Evolutionary conservation across 768 basidiomycete genomes (phyloP).

Genomic region (Dictyophora rubrovolvata): DNA sequence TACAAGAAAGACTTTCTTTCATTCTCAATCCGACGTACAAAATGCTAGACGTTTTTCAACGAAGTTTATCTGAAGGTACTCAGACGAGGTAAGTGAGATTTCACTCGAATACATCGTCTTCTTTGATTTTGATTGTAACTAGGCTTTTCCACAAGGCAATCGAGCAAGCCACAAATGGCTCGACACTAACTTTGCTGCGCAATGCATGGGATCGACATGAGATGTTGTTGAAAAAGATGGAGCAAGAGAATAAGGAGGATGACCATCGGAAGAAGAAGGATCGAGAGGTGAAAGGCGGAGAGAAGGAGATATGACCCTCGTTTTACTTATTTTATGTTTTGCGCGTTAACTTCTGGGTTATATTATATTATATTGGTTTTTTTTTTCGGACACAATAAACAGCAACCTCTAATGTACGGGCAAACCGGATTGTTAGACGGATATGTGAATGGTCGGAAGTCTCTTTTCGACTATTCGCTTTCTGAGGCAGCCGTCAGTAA

Average conservation of each 20-base stretch:
- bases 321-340: not conserved
- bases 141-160: constrained; percentile 6
- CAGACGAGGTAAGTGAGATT: constrained; percentile 1
- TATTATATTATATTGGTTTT: not conserved
- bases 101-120: not conserved
- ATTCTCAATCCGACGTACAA: constrained; percentile 3
- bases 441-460: not conserved
- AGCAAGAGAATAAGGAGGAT: constrained; percentile 1
- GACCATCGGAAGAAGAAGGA: constrained; percentile 5
- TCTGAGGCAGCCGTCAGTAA: not conserved
- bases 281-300: not conserved
- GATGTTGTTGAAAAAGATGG: constrained; percentile 4
- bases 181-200: constrained; percentile 8
- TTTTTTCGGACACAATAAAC: not conserved
- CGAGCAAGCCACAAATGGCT: constrained; percentile 6
- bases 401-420: not conserved
- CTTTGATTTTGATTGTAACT: not conserved
- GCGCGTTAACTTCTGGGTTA: not conserved
- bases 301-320: not conserved
- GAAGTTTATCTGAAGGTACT: constrained; percentile 4
- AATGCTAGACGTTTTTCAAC: not conserved
- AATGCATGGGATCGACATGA: constrained; percentile 8
- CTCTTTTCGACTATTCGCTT: constrained; percentile 3
- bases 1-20: constrained; percentile 4
- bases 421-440: too few relatives aligned